Base-by-base conservation (phyloP, 768 basidiomycete species). In the Panus rudis region DNA sequence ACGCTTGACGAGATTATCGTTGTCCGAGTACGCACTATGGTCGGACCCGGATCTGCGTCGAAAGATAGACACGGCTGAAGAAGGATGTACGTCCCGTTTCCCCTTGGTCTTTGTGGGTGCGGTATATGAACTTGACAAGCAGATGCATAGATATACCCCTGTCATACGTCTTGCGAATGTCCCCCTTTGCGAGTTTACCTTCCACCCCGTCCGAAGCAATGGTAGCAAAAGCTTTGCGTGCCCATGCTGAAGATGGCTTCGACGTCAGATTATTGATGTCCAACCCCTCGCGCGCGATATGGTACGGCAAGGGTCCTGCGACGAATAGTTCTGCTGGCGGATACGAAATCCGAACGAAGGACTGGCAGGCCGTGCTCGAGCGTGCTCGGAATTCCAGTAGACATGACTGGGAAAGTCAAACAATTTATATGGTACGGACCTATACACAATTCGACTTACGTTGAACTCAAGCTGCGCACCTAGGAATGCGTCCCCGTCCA, bases 1-100 rank as follows among this genome's bases (percentile, higher is more conserved):
- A 3, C 58, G n/a, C n/a, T n/a, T n/a, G n/a, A n/a, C n/a, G n/a
- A 63, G 55, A 2, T 71, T 89, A 3, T 72, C 84, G 0, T 62
- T 91, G n/a, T 84, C 85, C 4, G 76, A 86, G 53, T 76, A 86
- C 59, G 68, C 72, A 6, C 56, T 88, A 7, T 90, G 84, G 85
- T 54, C 60, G 3, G 74, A 85, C 52, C 60, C 71, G 0, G 77
- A 79, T 60, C 45, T 60, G n/a, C 46, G 59, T 16, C 40, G 69
- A 40, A 69, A 63, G 23, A 61, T 81, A 12, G 76, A 76, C 41
- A 59, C 56, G 49, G 66, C 58, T 38, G 56, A 62, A 6, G 63
- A 71, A 30, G 71, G 72, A 47, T 84, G 81, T 81, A 64, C 45
- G 76, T 71, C 27, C 23, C 35, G 41, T 46, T 22, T 39, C 4